These are phyloP conservation scores for Brassica nigra DNA, from an alignment of 345 rosid genomes.

Conservation along the genomic window DNA sequence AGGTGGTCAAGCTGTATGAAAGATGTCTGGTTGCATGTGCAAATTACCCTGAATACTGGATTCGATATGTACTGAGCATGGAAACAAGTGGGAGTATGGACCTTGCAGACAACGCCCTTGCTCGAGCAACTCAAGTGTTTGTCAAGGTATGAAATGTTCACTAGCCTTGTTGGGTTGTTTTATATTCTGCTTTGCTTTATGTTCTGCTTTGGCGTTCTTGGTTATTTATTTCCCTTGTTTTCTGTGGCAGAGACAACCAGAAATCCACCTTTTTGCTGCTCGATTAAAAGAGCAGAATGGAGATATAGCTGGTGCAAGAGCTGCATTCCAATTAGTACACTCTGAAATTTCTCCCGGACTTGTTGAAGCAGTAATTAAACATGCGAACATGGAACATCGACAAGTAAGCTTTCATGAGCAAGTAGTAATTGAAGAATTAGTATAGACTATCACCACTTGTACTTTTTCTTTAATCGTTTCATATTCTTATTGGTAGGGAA, in stretches of 20 bases:
- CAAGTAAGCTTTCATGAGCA: slow-evolving; percentile 52
- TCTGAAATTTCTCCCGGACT: slow-evolving; percentile 90
- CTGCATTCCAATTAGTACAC: slow-evolving; percentile 85
- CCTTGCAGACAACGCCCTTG: slow-evolving; percentile 3
- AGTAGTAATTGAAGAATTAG: slow-evolving; percentile 25
- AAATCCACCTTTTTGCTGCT: slow-evolving; percentile 59
- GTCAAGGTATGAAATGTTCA: slow-evolving; percentile 3
- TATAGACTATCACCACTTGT: neutral
- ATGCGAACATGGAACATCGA: slow-evolving; percentile 91
- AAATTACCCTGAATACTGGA: slow-evolving; percentile 22
- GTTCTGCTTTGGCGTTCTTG: neutral
- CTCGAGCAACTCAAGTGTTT: slow-evolving; percentile 16
- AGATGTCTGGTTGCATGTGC: slow-evolving; percentile 13
- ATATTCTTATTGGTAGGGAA: slow-evolving; percentile 59
- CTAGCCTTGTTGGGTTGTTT: neutral
- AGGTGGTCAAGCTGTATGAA: slow-evolving; percentile 11
- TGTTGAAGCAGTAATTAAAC: slow-evolving; percentile 90
- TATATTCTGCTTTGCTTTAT: neutral
- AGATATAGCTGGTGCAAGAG: slow-evolving; percentile 81
- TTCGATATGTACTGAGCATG: slow-evolving; percentile 11
- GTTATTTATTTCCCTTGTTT: neutral
- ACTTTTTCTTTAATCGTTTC: slow-evolving; percentile 25
- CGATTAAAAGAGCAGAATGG: slow-evolving; percentile 84
- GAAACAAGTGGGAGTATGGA: neutral
- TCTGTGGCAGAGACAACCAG: slow-evolving; percentile 16